Evolutionary conservation across 441 rosid genomes (phyloP), one percentile per base, ranked within the genome.

Genomic region (Euphorbia schlechtendalii): DNA sequence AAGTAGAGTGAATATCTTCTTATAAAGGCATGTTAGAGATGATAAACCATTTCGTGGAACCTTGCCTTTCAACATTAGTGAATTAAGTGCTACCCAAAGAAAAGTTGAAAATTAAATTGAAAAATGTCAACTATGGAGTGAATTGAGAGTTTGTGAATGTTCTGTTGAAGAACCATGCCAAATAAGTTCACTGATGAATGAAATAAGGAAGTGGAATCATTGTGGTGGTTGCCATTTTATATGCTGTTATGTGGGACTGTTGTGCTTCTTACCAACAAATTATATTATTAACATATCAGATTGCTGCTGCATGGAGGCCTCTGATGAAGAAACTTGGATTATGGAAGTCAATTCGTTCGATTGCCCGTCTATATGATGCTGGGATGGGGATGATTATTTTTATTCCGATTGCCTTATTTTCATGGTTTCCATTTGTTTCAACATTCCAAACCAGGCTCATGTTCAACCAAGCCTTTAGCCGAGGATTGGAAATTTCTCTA

Each of bases 391-490:
- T 89, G 96, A 51, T 95, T 1, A 82, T 92, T 73, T 95, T 95
- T 71, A 72, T 95, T 20, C 97, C 98, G 0, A 72, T 95, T 3
- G 96, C 99, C 0, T 75, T 95, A 13, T 83, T 84, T 59, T 88
- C 99, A 3, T 95, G 98, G 98, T 95, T 95, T 82, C 99, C 99
- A 1, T 95, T 95, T 14, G 84, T 95, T 38, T 92, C 98, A 5
- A 95, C 99, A 36, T 95, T 95, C 83, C 98, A 95, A 71, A 95
- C 99, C 8, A 84, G 99, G 59, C 89, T 94, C 61, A 94, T 94
- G 99, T 94, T 85, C 83, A 94, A 94, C 78, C 98, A 95, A 69
- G 99, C 99, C 8, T 95, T 91, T 79, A 92, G 99, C 79, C 80
- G 97, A 32, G 99, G 98, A 41, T 71, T 89, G 49, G 97, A 89